Evolutionary conservation across 1,284 basidiomycete species (phyloP).

Genomic region (Trichosporon inkin): DNA sequence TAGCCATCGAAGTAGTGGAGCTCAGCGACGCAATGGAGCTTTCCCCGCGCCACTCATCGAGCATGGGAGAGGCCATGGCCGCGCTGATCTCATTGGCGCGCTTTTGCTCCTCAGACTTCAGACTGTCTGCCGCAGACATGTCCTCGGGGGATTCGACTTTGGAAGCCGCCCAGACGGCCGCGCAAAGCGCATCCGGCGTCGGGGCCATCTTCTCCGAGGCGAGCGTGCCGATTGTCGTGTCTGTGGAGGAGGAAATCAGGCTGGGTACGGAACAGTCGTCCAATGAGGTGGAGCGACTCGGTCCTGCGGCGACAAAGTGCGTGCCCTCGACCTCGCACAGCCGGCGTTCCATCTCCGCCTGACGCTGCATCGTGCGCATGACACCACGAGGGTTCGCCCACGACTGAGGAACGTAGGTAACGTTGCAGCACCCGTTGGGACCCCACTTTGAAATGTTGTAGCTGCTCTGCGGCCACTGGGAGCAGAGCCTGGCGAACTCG

Average conservation of each 20-base stretch:
- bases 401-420: slow-evolving; percentile 64
- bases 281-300: slow-evolving; percentile 20
- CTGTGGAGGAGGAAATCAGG: slow-evolving; percentile 21
- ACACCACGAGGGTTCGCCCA: slow-evolving; percentile 64
- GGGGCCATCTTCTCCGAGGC: slow-evolving; percentile 9
- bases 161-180: slow-evolving; percentile 20
- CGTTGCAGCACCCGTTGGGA: slow-evolving; percentile 51
- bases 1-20: slow-evolving; percentile 19
- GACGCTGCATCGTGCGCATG: slow-evolving; percentile 59
- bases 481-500: slow-evolving; percentile 43
- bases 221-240: slow-evolving; percentile 26
- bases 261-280: slow-evolving; percentile 29
- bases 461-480: slow-evolving; percentile 71
- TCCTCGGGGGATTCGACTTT: slow-evolving; percentile 2
- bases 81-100: slow-evolving; percentile 33
- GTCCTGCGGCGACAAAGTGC: slow-evolving; percentile 27
- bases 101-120: slow-evolving; percentile 20
- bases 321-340: slow-evolving; percentile 25
- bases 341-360: slow-evolving; percentile 53
- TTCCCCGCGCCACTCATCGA: slow-evolving; percentile 22
- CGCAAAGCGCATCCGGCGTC: slow-evolving; percentile 13
- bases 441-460: slow-evolving; percentile 76
- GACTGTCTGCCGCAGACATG: slow-evolving; percentile 9
- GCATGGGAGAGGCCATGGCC: slow-evolving; percentile 40
- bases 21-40: slow-evolving; percentile 18